Evolutionary conservation across 805 yeast genomes (phyloP).

Genomic region (Starmerella geochares): DNA sequence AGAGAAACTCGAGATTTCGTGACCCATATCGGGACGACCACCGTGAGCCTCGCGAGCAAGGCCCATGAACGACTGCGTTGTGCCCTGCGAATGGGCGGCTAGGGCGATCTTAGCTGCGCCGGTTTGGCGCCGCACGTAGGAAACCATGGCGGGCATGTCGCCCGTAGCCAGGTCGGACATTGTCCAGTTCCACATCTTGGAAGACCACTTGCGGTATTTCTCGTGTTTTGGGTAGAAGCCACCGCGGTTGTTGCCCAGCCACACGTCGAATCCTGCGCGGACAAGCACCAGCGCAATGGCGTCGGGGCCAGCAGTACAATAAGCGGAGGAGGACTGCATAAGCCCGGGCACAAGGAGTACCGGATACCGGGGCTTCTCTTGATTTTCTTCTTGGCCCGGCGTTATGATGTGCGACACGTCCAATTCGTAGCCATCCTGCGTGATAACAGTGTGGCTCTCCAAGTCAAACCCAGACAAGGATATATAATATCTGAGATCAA

Average conservation of each 20-base stretch:
- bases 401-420: conserved; percentile 48
- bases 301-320: conserved; percentile 67
- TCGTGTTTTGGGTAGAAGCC: conserved; percentile 68
- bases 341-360: conserved; percentile 75
- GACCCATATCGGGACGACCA: conserved; percentile 37
- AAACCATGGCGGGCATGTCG: conserved; percentile 67
- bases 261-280: conserved; percentile 83
- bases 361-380: conserved; percentile 42
- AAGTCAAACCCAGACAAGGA: conserved; percentile 50
- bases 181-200: conserved; percentile 87
- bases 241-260: conserved; percentile 87
- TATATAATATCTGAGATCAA: conserved; percentile 61
- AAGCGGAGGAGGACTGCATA: conserved; percentile 78
- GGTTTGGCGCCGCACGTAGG: conserved; percentile 42
- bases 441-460: conserved; percentile 48
- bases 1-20: conserved; percentile 54
- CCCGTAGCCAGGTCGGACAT: conserved; percentile 66
- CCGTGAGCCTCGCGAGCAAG: conserved; percentile 39
- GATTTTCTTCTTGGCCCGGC: conserved; percentile 3
- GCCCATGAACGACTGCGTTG: conserved; percentile 70
- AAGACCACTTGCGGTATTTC: conserved; percentile 36
- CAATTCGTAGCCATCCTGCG: conserved; percentile 73
- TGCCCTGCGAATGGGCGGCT: conserved; percentile 87
- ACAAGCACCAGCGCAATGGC: conserved; percentile 59
- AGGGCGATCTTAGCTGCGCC: conserved; percentile 40